phyloP scores from a whole-genome alignment of 2,329 filamentous ascomycete species.

The Exophiala oligosperma region DNA sequence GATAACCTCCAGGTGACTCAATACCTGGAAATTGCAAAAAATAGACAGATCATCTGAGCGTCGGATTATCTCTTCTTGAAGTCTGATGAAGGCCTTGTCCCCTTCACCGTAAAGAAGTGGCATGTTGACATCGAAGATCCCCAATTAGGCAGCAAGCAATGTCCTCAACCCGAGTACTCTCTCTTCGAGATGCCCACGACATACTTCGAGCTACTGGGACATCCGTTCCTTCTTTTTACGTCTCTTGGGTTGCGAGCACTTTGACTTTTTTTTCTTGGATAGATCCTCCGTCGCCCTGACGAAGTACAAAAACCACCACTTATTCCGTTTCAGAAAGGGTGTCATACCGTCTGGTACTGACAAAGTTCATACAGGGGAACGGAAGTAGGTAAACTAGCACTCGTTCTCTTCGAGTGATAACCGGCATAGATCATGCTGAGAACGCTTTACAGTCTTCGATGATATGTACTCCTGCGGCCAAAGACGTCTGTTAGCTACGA shows the following conservation, averaged over 20 bases:
- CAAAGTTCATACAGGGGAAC: too few relatives aligned
- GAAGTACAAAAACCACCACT: constrained; percentile 8
- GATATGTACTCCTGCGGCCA: too few relatives aligned
- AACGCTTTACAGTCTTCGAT: too few relatives aligned
- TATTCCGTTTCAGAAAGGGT: too few relatives aligned
- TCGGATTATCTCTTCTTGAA: constrained; percentile 25
- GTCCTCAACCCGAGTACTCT: constrained; percentile 25
- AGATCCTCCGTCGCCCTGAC: background rate
- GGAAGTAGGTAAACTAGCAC: too few relatives aligned
- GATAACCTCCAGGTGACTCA: too few relatives aligned
- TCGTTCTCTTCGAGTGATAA: too few relatives aligned
- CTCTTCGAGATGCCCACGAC: background rate
- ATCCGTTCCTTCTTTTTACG: too few relatives aligned
- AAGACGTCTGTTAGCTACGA: too few relatives aligned
- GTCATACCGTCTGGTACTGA: too few relatives aligned
- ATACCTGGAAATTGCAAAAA: constrained; percentile 2
- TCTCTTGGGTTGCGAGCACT: background rate
- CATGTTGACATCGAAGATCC: constrained; percentile 33
- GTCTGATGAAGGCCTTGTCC: constrained; percentile 22
- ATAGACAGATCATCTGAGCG: constrained; percentile 18
- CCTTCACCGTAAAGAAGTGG: constrained; percentile 34
- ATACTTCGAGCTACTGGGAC: background rate
- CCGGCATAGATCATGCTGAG: too few relatives aligned
- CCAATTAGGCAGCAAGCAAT: constrained; percentile 33
- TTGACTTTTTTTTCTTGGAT: too few relatives aligned